A percentile compares a stretch with the other conserved stretches of the same genome.
Evolutionary conservation across 345 rosid genomes (phyloP).

Genomic region (Punica granatum): DNA sequence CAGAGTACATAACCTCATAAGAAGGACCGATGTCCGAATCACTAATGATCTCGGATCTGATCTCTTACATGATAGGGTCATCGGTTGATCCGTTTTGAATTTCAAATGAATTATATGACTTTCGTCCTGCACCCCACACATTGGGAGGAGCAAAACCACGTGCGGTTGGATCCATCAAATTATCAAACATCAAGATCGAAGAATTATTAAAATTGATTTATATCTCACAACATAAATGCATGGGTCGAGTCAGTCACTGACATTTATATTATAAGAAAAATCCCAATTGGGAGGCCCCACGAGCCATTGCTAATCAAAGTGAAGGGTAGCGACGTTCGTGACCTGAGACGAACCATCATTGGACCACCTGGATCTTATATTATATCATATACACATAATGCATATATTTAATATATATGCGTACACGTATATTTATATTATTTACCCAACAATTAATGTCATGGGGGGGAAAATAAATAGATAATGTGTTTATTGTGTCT

Average conservation of each 20-base stretch:
- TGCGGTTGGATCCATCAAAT: slow-evolving; percentile 3
- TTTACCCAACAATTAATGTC: not conserved
- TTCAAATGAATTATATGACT: not conserved
- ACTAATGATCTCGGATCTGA: not conserved
- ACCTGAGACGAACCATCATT: not conserved
- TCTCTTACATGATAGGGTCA: not conserved
- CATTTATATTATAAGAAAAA: not conserved
- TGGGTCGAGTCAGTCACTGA: not conserved
- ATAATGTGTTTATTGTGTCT: not conserved
- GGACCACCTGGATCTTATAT: not conserved
- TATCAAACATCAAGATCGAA: not conserved
- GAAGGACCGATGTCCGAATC: not conserved
- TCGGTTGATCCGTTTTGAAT: not conserved
- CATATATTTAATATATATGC: not conserved
- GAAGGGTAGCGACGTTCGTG: not conserved
- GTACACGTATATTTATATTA: not conserved
- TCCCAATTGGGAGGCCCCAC: not conserved
- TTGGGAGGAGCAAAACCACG: slow-evolving; percentile 13
- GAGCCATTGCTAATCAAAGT: not conserved
- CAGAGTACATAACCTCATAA: too few species aligned
- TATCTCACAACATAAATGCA: not conserved
- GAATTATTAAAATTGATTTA: not conserved
- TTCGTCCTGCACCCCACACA: too few species aligned
- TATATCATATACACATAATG: not conserved
- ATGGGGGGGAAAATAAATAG: not conserved